Base-by-base conservation (phyloP, 2,329 filamentous ascomycete species). In the Penicillium sp. region DNA sequence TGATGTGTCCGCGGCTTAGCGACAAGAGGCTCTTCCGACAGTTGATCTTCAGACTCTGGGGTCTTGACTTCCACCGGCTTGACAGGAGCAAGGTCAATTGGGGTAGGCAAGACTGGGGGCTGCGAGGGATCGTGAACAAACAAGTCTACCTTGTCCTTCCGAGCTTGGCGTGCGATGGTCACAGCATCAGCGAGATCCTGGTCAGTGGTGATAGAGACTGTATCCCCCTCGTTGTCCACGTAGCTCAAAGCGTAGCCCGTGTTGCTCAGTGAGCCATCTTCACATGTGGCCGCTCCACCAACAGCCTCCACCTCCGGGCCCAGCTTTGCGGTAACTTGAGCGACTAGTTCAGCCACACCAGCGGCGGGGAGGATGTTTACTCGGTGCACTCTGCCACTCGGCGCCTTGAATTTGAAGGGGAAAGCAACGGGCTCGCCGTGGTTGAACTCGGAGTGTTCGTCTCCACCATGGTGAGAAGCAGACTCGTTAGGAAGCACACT, bases 381-480 rank as follows among this genome's bases (percentile, higher is more conserved):
- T 58, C 95, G 89, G 78, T 99, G 95, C 19, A 98, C 93, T 56
- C 95, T 91, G 50, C 94, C 95, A 69, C 92, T 93, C 1, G 95
- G 95, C 2, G 95, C 93, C 83, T 98, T 98, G 86, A 99, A 99
- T 79, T 99, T 99, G 88, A 99, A 99, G 3, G 94, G 88, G 79
- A 98, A 99, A 0, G 94, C 92, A 11, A 87, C 78, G 67, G 96
- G 91, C 70, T 91, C 86, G 5, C 70, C 83, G 7, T 77, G 71
- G 1, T 83, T 79, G 19, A 87, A 89, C 21, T 88, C 82, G 13
- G 91, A 92, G 2, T 91, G 92, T 51, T 94, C 91, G 44, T 88
- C 84, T 57, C 94, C 94, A 58, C 94, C 95, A 63, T 91, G 88
- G 71, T 98, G 95, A 5, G 95, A 99, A 51, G 95, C 95, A 49